Conservation (phyloP, 352 stramenopile species). For the Aphanomyces euteiches region DNA sequence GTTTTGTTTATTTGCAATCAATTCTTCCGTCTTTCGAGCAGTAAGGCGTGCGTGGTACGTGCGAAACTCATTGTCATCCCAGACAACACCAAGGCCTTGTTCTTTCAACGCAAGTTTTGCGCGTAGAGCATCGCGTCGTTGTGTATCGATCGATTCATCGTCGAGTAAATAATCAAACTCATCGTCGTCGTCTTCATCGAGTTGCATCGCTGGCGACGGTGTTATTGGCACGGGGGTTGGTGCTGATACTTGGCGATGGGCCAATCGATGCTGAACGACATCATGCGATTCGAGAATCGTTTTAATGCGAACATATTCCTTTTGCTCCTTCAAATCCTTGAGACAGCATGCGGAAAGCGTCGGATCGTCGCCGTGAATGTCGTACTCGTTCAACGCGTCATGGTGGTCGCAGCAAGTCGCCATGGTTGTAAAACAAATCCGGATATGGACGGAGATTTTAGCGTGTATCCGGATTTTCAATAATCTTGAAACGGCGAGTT, state of each 20-base stretch:
- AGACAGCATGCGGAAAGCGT: conserved; percentile 28
- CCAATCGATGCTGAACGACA: conserved; percentile 17
- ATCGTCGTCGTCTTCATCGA: conserved; percentile 19
- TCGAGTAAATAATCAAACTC: conserved; percentile 18
- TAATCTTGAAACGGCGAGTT: conserved; percentile 9
- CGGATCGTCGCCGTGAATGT: conserved; percentile 29
- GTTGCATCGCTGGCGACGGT: conserved; percentile 8
- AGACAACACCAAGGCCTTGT: conserved; percentile 29
- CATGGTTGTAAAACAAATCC: not conserved
- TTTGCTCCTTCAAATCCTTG: conserved; percentile 29
- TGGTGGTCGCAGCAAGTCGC: not conserved
- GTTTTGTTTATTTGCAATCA: conserved; percentile 16
- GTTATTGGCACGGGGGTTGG: not conserved
- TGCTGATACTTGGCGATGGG: not conserved
- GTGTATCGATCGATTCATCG: not conserved
- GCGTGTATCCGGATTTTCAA: conserved; percentile 9
- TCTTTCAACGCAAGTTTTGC: not conserved
- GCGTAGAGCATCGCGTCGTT: not conserved
- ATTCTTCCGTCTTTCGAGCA: not conserved
- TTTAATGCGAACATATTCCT: conserved; percentile 6
- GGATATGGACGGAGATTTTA: not conserved
- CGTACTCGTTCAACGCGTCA: conserved; percentile 3
- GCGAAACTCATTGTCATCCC: conserved; percentile 23
- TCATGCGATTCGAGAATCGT: conserved; percentile 18
- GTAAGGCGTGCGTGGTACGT: not conserved